Conservation (phyloP, 2,329 filamentous ascomycete species). For the Curvularia sp. region DNA sequence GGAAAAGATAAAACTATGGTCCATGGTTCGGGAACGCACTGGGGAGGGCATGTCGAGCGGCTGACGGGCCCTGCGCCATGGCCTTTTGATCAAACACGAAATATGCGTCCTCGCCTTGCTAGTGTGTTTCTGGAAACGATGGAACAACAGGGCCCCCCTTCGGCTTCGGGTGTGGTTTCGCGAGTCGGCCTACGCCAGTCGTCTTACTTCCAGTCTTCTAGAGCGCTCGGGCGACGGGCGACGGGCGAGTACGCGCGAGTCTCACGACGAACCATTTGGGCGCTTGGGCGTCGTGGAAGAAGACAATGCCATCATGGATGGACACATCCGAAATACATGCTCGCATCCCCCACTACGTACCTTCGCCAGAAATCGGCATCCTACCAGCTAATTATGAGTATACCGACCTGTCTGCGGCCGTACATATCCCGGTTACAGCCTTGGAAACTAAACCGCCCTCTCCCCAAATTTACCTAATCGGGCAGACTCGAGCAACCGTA, state of each 20-base stretch:
- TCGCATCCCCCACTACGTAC: neutral
- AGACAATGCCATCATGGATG: no score
- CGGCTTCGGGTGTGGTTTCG: slow-evolving; percentile 4
- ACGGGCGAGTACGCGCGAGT: slow-evolving; percentile 1
- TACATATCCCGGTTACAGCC: neutral
- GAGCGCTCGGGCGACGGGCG: neutral
- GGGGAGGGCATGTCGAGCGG: slow-evolving; percentile 22
- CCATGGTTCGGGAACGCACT: slow-evolving; percentile 16
- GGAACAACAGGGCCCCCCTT: neutral
- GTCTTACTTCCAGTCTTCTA: neutral
- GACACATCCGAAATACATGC: neutral
- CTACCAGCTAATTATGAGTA: neutral
- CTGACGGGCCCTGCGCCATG: slow-evolving; percentile 5
- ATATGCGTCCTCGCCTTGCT: slow-evolving; percentile 10
- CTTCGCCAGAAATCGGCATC: slow-evolving; percentile 12
- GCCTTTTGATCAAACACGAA: slow-evolving; percentile 6
- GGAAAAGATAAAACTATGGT: slow-evolving; percentile 15
- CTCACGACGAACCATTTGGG: neutral
- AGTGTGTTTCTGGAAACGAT: slow-evolving; percentile 18
- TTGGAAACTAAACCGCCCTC: slow-evolving; percentile 1
- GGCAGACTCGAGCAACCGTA: slow-evolving; percentile 5
- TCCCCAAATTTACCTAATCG: slow-evolving; percentile 8
- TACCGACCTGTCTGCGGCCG: neutral
- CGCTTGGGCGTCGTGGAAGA: no score
- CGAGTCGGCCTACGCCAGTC: slow-evolving; percentile 3